Base-by-base conservation (phyloP, 495 filamentous ascomycete genomes). In the Venustampulla echinocandica region DNA sequence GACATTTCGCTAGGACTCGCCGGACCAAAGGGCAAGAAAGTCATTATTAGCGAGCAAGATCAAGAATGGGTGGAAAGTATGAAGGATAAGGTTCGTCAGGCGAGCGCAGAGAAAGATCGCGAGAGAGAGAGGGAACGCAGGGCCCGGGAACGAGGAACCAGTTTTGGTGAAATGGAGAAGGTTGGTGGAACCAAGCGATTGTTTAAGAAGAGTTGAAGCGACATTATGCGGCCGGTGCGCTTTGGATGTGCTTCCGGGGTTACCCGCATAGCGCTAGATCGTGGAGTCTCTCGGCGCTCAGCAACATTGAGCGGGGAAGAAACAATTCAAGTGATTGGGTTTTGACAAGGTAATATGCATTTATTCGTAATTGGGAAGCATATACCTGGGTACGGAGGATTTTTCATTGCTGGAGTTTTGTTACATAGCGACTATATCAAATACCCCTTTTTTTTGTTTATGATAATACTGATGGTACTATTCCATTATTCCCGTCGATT, bases 41-140 rank as follows among this genome's bases (percentile, higher is more conserved):
- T 70, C 6, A 71, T 74, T 37, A 76, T 87, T 51, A 75, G 69
- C 39, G 74, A 75, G 44, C 76, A 84, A 61, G 79, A 79, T 52
- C 65, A 73, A 39, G 71, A 75, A 32, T 87, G 83, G 83, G 78
- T 87, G 2, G 79, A 87, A 60, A 80, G 74, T 22, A 79, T 87
- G 64, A 75, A 85, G 60, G 79, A 81, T 37, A 78, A 81, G 52
- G 79, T 81, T 4, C 61, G 71, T 20, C 64, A 71, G 19, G 78
- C 74, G 28, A 76, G 71, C 41, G 68, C 68, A 22, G 70, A 72
- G 44, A 62, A 59, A 45, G 53, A 56, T 50, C 57, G 27, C 28
- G 60, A 54, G 42, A 46, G 37, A 18, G 47, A 44, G 11, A 27
- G 27, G 20, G 46, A 53, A 23, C 22, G 49, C 24, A 58, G 28